A percentile compares a stretch with the other conserved stretches of the same genome.
Conservation (phyloP, 805 yeast genomes). For the Suhomyces sp. region DNA sequence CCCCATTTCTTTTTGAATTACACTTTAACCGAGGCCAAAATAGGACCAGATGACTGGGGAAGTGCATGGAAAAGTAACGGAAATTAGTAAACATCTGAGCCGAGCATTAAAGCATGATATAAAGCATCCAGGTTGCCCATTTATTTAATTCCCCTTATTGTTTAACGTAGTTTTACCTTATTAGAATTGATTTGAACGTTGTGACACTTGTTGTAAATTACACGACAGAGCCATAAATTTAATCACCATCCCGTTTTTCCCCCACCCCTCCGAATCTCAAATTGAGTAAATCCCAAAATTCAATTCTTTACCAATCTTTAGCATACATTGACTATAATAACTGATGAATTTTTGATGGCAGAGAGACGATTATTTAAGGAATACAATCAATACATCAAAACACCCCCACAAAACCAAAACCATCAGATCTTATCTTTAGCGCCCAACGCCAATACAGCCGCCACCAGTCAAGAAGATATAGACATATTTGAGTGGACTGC, state of each 20-base stretch:
- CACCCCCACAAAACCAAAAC: constrained; percentile 25
- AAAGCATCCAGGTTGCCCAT: background rate
- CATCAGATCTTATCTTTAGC: constrained; percentile 40
- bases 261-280: background rate
- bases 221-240: background rate
- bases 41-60: background rate
- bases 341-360: constrained; percentile 27
- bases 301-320: too few relatives aligned
- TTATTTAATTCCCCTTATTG: background rate
- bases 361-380: constrained; percentile 42
- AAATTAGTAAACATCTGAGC: background rate
- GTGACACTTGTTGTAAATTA: background rate
- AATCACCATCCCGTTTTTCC: background rate
- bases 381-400: constrained; percentile 29
- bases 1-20: background rate
- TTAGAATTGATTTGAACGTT: background rate
- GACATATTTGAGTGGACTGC: constrained; percentile 54
- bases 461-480: constrained; percentile 10
- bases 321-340: background rate
- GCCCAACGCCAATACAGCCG: constrained; percentile 35
- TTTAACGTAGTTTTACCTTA: too few relatives aligned
- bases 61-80: background rate
- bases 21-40: background rate
- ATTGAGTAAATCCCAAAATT: too few relatives aligned
- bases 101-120: background rate